A percentile compares a stretch with the other conserved stretches of the same genome.
Conservation (phyloP, 768 basidiomycete genomes). For the Myochromella boudieri region DNA sequence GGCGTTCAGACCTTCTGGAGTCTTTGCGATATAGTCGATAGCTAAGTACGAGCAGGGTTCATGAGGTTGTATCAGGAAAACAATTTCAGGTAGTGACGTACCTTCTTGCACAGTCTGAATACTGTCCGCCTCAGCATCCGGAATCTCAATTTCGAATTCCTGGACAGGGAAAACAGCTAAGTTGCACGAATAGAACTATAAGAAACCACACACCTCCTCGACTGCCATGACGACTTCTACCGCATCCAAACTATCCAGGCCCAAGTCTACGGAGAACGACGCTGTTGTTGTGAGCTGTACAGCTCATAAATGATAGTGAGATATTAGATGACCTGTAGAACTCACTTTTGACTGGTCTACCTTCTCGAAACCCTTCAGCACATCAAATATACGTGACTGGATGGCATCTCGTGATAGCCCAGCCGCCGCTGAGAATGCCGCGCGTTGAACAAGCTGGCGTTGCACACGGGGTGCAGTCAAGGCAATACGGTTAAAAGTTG, state of each 20-base stretch:
- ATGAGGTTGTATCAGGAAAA: conserved; percentile 15
- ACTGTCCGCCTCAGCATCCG: conserved; percentile 93
- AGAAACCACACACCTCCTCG: conserved; percentile 65
- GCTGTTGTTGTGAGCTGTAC: conserved; percentile 24
- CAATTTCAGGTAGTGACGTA: conserved; percentile 31
- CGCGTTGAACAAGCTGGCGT: conserved; percentile 40
- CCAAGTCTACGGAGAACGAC: conserved; percentile 80
- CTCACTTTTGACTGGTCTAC: conserved; percentile 72
- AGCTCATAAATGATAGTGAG: no score
- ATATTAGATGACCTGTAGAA: no score
- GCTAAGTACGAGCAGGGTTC: conserved; percentile 46
- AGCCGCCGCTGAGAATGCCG: conserved; percentile 64
- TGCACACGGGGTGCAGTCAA: conserved; percentile 34
- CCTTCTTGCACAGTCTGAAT: conserved; percentile 93
- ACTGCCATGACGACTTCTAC: conserved; percentile 99
- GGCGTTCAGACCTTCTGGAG: conserved; percentile 68
- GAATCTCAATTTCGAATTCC: conserved; percentile 98
- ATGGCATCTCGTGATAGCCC: conserved; percentile 69
- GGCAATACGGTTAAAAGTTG: conserved; percentile 40
- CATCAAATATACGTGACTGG: conserved; percentile 73
- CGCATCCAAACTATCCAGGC: conserved; percentile 92
- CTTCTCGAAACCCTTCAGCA: conserved; percentile 88
- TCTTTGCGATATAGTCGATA: conserved; percentile 93
- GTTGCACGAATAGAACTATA: conserved; percentile 3
- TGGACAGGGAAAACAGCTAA: conserved; percentile 28